Base-by-base conservation (phyloP, 1,139 yeast species). In the Suhomyces guaymorum region DNA sequence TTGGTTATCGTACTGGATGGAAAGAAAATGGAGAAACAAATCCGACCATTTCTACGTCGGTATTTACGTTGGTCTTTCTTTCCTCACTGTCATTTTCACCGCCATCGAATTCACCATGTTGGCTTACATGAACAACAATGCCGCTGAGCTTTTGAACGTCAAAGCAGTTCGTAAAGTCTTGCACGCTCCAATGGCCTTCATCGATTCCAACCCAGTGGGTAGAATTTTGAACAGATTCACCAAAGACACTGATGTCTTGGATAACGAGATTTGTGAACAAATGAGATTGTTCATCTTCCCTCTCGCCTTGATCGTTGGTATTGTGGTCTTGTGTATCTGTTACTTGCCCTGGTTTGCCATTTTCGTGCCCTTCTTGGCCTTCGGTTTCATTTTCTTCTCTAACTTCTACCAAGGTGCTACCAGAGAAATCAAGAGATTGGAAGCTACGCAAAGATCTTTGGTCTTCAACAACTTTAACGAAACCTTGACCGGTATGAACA, bases 181-280 rank as follows among this genome's bases (percentile, higher is more conserved):
- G 43, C 73, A 66, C 47, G 66, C 70, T 1, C 75, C 75, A 30
- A 67, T 70, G 74, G 55, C 65, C 31, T 70, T 59, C 46, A 59
- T 70, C 55, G 75, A 70, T 50, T 61, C 72, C 11, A 69, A 63
- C 31, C 75, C 75, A 5, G 51, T 68, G 48, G 75, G 75, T 14
- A 58, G 75, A 53, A 61, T 70, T 22, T 58, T 70, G 50, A 69
- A 69, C 52, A 54, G 90, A 83, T 38, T 95, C 46, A 68, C 74
- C 7, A 69, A 66, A 46, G 75, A 70, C 47, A 69, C 75, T 7
- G 75, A 70, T 47, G 59, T 70, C 7, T 62, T 70, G 45, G 75
- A 70, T 48, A 69, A 69, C 44, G 75, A 68, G 47, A 59, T 69
- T 42, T 70, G 73, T 21, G 75, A 70, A 41, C 73, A 69, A 42